Percentiles rank a stretch among this genome's conserved stretches.
These are phyloP conservation scores for Deuterostichococcus epilithicus DNA, from an alignment of 139 green algal genomes.

Conservation along the genomic window DNA sequence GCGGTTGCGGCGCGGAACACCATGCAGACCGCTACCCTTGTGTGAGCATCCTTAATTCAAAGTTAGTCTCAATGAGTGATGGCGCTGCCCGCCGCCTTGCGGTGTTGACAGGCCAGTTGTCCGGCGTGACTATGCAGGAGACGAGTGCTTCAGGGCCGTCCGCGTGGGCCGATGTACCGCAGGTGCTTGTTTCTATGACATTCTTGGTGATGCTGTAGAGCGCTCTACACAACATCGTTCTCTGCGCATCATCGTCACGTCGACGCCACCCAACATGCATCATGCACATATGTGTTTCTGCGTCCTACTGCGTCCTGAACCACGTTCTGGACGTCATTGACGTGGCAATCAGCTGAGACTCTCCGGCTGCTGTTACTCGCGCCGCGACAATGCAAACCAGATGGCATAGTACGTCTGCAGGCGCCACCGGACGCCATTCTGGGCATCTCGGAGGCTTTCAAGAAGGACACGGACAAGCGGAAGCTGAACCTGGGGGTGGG, in stretches of 20 bases:
- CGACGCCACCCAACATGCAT: too few relatives aligned
- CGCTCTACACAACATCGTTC: too few relatives aligned
- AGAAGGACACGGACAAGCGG: conserved; percentile 40
- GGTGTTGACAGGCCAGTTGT: neutral
- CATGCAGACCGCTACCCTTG: neutral
- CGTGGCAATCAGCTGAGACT: too few relatives aligned
- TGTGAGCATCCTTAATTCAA: neutral
- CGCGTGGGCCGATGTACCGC: neutral
- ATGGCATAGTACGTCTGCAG: too few relatives aligned
- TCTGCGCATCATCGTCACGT: too few relatives aligned
- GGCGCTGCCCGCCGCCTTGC: neutral
- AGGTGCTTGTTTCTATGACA: neutral
- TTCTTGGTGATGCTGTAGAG: neutral
- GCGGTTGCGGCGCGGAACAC: too few relatives aligned
- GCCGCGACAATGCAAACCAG: too few relatives aligned
- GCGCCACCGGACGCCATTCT: conserved; percentile 75
- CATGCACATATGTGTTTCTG: too few relatives aligned
- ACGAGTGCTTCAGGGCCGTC: neutral
- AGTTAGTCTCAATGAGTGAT: neutral
- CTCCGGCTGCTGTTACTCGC: too few relatives aligned
- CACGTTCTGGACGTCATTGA: too few relatives aligned
- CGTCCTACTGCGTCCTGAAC: too few relatives aligned
- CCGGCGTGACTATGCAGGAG: neutral
- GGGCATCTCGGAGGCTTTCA: conserved; percentile 51
- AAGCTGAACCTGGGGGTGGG: conserved; percentile 92